Evolutionary conservation across 139 green algal species (phyloP).

Genomic region (Asterochloris erici): DNA sequence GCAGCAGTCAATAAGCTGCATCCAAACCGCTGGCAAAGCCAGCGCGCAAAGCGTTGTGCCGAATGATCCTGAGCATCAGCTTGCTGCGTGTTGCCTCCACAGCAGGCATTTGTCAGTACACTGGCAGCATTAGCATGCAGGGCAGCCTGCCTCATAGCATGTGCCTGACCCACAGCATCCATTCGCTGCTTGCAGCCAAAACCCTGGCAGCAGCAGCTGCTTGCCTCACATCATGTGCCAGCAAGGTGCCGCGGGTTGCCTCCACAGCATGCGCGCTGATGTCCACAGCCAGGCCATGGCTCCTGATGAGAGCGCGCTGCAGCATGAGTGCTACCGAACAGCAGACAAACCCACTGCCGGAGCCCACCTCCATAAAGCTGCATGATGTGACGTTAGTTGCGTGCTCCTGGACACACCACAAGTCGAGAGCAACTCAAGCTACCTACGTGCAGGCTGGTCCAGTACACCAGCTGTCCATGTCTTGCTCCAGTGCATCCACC

Average conservation of each 20-base stretch:
- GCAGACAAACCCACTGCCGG: constrained; percentile 82
- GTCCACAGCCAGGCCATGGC: constrained; percentile 50
- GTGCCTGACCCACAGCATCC: not conserved
- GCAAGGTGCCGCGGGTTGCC: constrained; percentile 47
- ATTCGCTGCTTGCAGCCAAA: not conserved
- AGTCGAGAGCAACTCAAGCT: no score
- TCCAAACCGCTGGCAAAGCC: no score
- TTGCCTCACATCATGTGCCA: constrained; percentile 38
- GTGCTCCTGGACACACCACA: no score
- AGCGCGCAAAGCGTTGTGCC: no score
- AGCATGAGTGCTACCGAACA: constrained; percentile 70
- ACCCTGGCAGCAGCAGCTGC: not conserved
- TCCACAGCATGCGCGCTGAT: constrained; percentile 54
- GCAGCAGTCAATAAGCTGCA: not conserved
- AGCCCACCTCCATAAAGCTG: constrained; percentile 76
- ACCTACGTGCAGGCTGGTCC: not conserved
- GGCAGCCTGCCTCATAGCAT: not conserved
- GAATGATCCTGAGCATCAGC: not conserved
- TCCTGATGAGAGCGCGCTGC: not conserved
- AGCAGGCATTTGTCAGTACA: not conserved
- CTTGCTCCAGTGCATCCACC: constrained; percentile 51
- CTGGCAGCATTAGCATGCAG: not conserved
- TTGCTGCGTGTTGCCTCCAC: not conserved
- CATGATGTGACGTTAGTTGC: not conserved
- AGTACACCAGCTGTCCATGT: not conserved